These are phyloP conservation scores for Solanum pennellii DNA, from an alignment of 257 asterid genomes.

Conservation along the genomic window DNA sequence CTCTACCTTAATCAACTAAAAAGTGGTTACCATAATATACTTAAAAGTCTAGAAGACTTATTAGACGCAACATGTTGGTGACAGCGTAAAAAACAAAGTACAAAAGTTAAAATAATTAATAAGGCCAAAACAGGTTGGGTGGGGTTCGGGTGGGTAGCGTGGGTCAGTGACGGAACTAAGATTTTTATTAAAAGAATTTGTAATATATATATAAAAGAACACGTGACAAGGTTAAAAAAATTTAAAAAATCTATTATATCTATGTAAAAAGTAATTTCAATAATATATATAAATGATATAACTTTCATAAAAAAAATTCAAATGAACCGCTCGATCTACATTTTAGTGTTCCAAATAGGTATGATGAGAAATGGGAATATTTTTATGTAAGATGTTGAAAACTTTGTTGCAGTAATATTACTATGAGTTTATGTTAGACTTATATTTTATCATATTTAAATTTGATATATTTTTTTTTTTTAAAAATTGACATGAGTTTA, in stretches of 20 bases:
- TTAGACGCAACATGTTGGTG: neutral
- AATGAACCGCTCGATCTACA: neutral
- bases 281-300: too few relatives aligned
- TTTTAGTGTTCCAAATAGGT: neutral
- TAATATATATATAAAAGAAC: too few relatives aligned
- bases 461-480: too few relatives aligned
- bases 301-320: neutral
- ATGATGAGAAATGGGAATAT: neutral
- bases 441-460: too few relatives aligned
- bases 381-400: neutral
- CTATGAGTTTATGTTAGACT: neutral
- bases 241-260: too few relatives aligned
- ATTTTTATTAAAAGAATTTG: too few relatives aligned
- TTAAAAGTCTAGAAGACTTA: neutral
- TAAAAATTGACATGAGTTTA: neutral
- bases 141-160: neutral
- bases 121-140: neutral
- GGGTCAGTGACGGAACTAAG: accelerated
- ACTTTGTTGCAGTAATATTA: neutral
- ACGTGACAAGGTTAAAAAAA: too few relatives aligned
- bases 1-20: neutral
- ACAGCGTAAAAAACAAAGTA: neutral
- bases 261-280: too few relatives aligned
- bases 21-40: neutral
- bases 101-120: neutral